Evolutionary conservation across 2,329 filamentous ascomycete species (phyloP), one percentile per base, ranked within the genome.

Genomic region (Ophiostoma ulmi): DNA sequence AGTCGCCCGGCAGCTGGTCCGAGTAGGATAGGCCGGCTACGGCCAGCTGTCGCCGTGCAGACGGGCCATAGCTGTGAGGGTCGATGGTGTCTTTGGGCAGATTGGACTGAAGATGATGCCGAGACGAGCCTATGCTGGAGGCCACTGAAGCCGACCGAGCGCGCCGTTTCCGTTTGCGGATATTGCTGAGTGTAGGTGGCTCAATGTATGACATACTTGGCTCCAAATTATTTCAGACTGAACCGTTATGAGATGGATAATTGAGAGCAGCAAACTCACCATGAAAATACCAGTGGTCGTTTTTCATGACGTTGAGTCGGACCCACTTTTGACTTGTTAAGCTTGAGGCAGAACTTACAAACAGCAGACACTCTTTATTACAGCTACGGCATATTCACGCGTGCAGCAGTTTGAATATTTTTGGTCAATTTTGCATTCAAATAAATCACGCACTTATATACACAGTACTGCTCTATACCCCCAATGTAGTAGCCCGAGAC

Each of bases 51-150:
- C 77, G 79, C 68, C 87, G 82, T 48, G 83, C 82, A 68, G 79
- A 77, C 0, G 84, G 85, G 1, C 82, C 79, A 74, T 88, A 83
- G 75, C 85, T 87, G 74, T 84, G 80, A 1, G 86, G 86, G 75
- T 88, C 87, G 76, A 85, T 85, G 70, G 79, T 75, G 66, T 79
- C 77, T 17, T 74, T 72, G 0, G 78, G 79, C 17, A 78, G 75
- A 20, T 17, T 20, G 44, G 44, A 48, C 44, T 48, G 44, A 7
- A 48, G 44, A 22, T 73, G 74, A 7, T 38, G 35, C 14, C 52
- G 67, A 7, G 44, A 36, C 58, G 75, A 74, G 48, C 74, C 61
- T 35, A 69, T 65, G 55, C 72, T 69, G 31, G 76, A 35, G 10
- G 55, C 61, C 26, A 70, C 67, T 1, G 71, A 70, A 5, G 72